Base-by-base conservation (phyloP, 495 filamentous ascomycete species). In the Aspergillus nidulans region DNA sequence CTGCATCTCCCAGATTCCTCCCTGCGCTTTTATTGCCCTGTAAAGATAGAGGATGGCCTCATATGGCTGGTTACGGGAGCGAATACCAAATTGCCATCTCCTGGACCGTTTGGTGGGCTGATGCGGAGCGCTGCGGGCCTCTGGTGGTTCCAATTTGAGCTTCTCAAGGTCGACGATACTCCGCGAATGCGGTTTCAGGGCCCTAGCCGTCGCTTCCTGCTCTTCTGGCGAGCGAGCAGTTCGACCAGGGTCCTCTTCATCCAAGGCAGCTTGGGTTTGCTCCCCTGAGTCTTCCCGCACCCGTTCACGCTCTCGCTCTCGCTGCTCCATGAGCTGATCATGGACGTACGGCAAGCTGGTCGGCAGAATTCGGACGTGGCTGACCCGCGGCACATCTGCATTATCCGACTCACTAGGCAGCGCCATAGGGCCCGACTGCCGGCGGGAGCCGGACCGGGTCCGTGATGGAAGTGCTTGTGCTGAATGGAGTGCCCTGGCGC, bases 71-170 rank as follows among this genome's bases (percentile, higher is more conserved):
- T 97, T 98, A 26, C 95, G 81, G 20, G 88, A 92, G 1, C 94
- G 84, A 55, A 98, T 98, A 26, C 94, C 94, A 65, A 97, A 98
- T 69, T 97, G 95, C 94, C 94, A 98, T 55, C 90, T 88, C 1
- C 90, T 89, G 3, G 84, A 73, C 68, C 85, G 88, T 67, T 88
- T 92, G 24, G 70, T 91, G 23, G 70, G 72, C 48, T 75, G 76
- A 54, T 69, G 63, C 42, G 84, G 71, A 21, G 82, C 77, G 7
- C 83, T 80, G 12, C 83, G 82, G 57, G 82, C 81, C 45, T 87
- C 86, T 1, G 90, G 89, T 26, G 85, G 85, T 55, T 85, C 78
- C 36, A 82, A 57, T 75, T 81, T 64, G 81, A 80, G 65, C 42
- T 74, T 76, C 12, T 79, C 74, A 21, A 81, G 52, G 53, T 78